Conservation (phyloP, 2,329 filamentous ascomycete species). For the Penicillium griseofulvum region DNA sequence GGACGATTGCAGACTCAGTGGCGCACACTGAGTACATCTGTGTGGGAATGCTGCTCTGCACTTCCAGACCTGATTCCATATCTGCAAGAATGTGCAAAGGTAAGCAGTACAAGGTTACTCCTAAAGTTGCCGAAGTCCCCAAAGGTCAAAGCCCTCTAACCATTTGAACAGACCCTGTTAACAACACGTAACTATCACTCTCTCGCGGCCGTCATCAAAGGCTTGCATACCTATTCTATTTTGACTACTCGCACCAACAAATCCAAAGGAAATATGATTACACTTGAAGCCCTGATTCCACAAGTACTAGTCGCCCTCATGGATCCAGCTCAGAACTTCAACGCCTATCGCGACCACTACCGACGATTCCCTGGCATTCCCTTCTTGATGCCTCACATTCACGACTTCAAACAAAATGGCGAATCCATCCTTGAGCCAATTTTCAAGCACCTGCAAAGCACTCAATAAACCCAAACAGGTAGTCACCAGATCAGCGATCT, state of each 20-base stretch:
- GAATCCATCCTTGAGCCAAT: slow-evolving; percentile 28
- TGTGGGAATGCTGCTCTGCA: slow-evolving; percentile 41
- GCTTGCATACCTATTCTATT: slow-evolving; percentile 35
- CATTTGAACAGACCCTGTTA: slow-evolving; percentile 29
- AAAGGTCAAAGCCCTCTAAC: slow-evolving; percentile 9
- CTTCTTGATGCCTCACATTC: slow-evolving; percentile 39
- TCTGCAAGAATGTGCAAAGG: slow-evolving; percentile 37
- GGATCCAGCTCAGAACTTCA: slow-evolving; percentile 35
- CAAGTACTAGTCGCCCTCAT: slow-evolving; percentile 27
- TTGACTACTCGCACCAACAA: slow-evolving; percentile 21
- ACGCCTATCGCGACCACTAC: slow-evolving; percentile 36
- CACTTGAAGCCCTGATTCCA: slow-evolving; percentile 25
- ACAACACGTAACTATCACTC: slow-evolving; percentile 37
- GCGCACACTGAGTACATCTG: slow-evolving; percentile 31
- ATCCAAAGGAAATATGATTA: slow-evolving; percentile 18
- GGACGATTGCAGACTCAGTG: slow-evolving; percentile 29
- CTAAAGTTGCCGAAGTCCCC: not conserved
- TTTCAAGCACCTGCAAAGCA: slow-evolving; percentile 25
- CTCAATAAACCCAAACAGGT: not conserved
- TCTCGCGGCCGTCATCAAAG: slow-evolving; percentile 36
- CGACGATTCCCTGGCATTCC: slow-evolving; percentile 35
- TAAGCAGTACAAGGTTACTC: slow-evolving; percentile 17
- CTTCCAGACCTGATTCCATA: slow-evolving; percentile 33
- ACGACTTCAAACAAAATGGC: slow-evolving; percentile 32
- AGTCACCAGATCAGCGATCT: slow-evolving; percentile 2